phyloP scores from a whole-genome alignment of 148 eudicot genomes.

The Salicornia ramosissima region DNA sequence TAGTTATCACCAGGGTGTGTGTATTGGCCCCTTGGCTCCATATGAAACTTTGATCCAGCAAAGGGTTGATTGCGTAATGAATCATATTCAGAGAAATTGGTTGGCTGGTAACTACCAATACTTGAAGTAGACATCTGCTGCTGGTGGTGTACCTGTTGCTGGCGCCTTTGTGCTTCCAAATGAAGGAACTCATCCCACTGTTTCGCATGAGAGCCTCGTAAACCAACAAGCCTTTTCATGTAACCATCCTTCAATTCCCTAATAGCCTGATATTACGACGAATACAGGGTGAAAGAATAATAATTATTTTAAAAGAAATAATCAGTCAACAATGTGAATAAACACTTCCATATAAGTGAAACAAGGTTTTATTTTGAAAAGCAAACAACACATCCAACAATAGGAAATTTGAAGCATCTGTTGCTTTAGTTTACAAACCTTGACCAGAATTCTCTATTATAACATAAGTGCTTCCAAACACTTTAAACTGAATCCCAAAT shows the following conservation, averaged over 20 bases:
- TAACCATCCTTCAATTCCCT: slow-evolving; percentile 64
- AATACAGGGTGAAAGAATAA: slow-evolving; percentile 2
- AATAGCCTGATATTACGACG: slow-evolving; percentile 39
- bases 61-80: slow-evolving; percentile 40
- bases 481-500: neutral
- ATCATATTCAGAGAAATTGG: slow-evolving; percentile 50
- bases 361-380: too few species aligned
- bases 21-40: slow-evolving; percentile 60
- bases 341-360: neutral
- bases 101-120: slow-evolving; percentile 55
- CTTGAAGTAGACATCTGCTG: slow-evolving; percentile 49
- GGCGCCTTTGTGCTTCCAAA: slow-evolving; percentile 52
- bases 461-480: neutral
- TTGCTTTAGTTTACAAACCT: neutral
- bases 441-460: neutral
- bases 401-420: neutral
- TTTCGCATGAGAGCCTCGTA: slow-evolving; percentile 58
- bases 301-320: neutral
- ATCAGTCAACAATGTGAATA: neutral
- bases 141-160: slow-evolving; percentile 36
- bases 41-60: slow-evolving; percentile 39
- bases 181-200: slow-evolving; percentile 88
- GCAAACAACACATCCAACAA: neutral
- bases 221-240: slow-evolving; percentile 45
- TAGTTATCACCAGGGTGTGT: slow-evolving; percentile 44